Evolutionary conservation across 805 yeast genomes (phyloP).

Genomic region (Nematodospora valgi): DNA sequence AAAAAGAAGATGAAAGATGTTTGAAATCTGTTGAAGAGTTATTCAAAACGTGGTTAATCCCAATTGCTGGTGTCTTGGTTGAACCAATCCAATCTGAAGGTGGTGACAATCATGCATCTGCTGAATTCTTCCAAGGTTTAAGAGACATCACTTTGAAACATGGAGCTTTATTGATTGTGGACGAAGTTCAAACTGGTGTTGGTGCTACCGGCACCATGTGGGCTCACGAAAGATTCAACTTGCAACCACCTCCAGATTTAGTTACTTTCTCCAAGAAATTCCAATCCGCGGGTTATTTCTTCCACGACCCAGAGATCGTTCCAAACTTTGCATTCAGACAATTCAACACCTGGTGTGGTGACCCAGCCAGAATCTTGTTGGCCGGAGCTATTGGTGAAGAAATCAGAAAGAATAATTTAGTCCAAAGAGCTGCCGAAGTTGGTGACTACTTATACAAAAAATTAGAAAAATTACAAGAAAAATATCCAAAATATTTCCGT

Average conservation of each 20-base stretch:
- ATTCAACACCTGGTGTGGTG: conserved; percentile 94
- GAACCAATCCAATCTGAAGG: conserved; percentile 94
- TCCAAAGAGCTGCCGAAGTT: conserved; percentile 51
- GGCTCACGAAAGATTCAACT: conserved; percentile 85
- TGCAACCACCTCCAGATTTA: conserved; percentile 74
- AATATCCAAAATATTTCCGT: conserved; percentile 51
- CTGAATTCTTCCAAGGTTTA: conserved; percentile 75
- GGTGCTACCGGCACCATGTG: conserved; percentile 84
- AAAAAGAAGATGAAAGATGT: conserved; percentile 77
- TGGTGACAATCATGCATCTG: conserved; percentile 85
- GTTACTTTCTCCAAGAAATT: conserved; percentile 86
- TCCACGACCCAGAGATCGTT: conserved; percentile 66
- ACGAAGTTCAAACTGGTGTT: conserved; percentile 88
- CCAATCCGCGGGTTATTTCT: conserved; percentile 87
- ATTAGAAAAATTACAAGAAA: conserved; percentile 48
- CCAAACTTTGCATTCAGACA: conserved; percentile 83
- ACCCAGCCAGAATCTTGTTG: conserved; percentile 75
- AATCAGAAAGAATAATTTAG: conserved; percentile 57
- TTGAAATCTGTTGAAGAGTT: conserved; percentile 70
- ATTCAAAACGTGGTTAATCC: conserved; percentile 62
- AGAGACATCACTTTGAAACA: conserved; percentile 71
- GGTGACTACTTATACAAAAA: conserved; percentile 64
- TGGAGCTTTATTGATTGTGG: conserved; percentile 71
- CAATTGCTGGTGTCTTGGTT: conserved; percentile 84
- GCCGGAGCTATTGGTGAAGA: conserved; percentile 73